These are phyloP conservation scores for Pythium guiyangense DNA, from an alignment of 352 stramenopile species.

Conservation along the genomic window DNA sequence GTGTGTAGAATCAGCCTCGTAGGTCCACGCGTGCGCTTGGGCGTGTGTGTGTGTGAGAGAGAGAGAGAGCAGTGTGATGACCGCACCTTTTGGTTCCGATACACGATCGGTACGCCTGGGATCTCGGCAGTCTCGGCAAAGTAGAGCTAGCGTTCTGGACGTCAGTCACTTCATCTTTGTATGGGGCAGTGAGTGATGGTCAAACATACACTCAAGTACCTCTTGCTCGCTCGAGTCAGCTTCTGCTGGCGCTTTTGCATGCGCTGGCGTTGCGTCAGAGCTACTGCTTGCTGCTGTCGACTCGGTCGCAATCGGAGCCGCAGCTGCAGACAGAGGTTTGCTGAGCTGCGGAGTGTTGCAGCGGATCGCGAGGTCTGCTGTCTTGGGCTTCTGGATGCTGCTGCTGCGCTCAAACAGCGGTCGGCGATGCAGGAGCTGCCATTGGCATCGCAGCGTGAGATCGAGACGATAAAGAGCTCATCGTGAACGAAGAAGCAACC, in stretches of 20 bases:
- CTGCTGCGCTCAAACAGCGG: slow-evolving; percentile 2
- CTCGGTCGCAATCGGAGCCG: background rate
- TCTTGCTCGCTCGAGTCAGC: slow-evolving; percentile 35
- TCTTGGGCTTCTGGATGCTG: slow-evolving; percentile 11
- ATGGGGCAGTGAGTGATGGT: background rate
- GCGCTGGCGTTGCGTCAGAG: background rate
- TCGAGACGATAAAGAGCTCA: background rate
- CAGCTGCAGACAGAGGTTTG: slow-evolving; percentile 2
- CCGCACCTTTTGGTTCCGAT: slow-evolving; percentile 58
- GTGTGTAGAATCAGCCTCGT: too few relatives aligned
- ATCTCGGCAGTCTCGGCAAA: slow-evolving; percentile 70
- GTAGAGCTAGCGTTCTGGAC: slow-evolving; percentile 38
- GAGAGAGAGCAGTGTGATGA: background rate
- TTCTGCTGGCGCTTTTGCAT: slow-evolving; percentile 7
- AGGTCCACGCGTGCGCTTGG: too few relatives aligned
- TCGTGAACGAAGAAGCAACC: too few relatives aligned
- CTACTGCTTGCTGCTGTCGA: background rate
- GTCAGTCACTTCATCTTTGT: too few relatives aligned
- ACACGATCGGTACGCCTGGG: slow-evolving; percentile 67
- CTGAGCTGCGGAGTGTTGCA: background rate
- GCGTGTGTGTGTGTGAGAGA: background rate
- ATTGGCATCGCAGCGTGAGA: background rate
- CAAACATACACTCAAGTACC: slow-evolving; percentile 14
- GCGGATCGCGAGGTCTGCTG: slow-evolving; percentile 4
- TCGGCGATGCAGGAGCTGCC: slow-evolving; percentile 6